Evolutionary conservation across 345 rosid species (phyloP), one percentile per base, ranked within the genome.

Genomic region (Pistacia integerrima): DNA sequence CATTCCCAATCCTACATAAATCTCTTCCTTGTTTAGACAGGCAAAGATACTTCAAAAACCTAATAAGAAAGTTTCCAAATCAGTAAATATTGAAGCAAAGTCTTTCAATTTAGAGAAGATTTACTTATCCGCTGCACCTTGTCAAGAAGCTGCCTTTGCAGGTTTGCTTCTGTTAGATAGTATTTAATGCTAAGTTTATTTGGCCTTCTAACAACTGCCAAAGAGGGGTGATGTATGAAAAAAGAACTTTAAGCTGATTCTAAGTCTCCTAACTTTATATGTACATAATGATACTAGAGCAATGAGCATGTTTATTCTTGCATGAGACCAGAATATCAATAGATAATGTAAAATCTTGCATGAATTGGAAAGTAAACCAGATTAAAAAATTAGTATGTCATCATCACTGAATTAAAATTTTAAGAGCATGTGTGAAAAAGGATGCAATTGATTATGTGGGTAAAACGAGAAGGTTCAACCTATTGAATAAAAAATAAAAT

Each of bases 281-380:
- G 5, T 54, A 54, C 18, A 54, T 3, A 16, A 54, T 16, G n/a
- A 14, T 54, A 54, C 13, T 3, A 12, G 57, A 54, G 17, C 17
- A 54, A 54, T 54, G 7, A 54, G 17, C 17, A 14, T 54, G n/a
- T 18, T 54, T 16, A 51, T 54, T 54, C 16, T 11, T 52, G 57
- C 28, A 52, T 52, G 61, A 30, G 60, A 28, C 44, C 59, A 8
- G 13, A 28, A 51, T 25, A 49, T 22, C 35, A 72, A 70, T 55
- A 13, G 3, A 54, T 33, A 41, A 41, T 41, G 46, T 8, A 46
- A 25, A 46, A 60, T 16, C 67, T 41, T 12, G 57, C 25, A 18
- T 18, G 11, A 58, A 30, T 72, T 59, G 20, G 16, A 72, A 72
- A 30, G 67, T 12, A 60, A 48, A 63, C 67, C 28, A 46, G 54